These are phyloP conservation scores for Thymus quinquecostatus DNA, from an alignment of 257 asterid genomes.

Conservation along the genomic window DNA sequence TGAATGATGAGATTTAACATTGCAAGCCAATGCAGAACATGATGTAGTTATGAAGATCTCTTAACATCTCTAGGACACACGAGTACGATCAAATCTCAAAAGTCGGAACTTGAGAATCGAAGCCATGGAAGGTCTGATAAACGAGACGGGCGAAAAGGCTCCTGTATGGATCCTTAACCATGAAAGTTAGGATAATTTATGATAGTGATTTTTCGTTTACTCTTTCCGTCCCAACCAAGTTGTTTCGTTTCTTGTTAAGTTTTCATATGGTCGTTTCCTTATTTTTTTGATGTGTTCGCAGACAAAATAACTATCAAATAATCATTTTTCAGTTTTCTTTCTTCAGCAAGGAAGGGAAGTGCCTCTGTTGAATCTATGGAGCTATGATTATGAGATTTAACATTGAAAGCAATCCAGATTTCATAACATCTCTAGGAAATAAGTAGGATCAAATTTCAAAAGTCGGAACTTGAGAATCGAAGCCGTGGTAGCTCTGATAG, in stretches of 20 bases:
- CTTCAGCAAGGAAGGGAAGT: not conserved
- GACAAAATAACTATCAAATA: too few relatives aligned
- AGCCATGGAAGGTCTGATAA: conserved; percentile 47
- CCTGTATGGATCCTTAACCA: conserved; percentile 46
- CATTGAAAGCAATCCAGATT: not conserved
- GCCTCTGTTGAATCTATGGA: not conserved
- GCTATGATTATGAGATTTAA: not conserved
- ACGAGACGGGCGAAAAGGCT: conserved; percentile 42
- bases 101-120: conserved; percentile 52
- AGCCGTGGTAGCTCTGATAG: conserved; percentile 57
- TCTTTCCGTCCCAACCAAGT: too few relatives aligned
- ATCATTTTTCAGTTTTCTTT: too few relatives aligned
- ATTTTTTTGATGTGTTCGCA: too few relatives aligned
- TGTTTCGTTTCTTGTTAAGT: too few relatives aligned
- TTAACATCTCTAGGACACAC: not conserved
- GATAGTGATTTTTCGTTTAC: too few relatives aligned
- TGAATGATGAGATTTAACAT: not conserved
- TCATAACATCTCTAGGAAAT: not conserved
- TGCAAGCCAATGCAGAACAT: not conserved
- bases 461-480: conserved; percentile 52
- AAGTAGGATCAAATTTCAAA: conserved; percentile 35
- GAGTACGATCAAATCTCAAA: conserved; percentile 36
- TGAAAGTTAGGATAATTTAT: too few relatives aligned
- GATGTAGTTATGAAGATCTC: not conserved
- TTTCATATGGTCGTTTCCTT: too few relatives aligned